Evolutionary conservation across 192 early-diverging fungal species (phyloP), one percentile per base, ranked within the genome.

Genomic region (Endogone sp.): DNA sequence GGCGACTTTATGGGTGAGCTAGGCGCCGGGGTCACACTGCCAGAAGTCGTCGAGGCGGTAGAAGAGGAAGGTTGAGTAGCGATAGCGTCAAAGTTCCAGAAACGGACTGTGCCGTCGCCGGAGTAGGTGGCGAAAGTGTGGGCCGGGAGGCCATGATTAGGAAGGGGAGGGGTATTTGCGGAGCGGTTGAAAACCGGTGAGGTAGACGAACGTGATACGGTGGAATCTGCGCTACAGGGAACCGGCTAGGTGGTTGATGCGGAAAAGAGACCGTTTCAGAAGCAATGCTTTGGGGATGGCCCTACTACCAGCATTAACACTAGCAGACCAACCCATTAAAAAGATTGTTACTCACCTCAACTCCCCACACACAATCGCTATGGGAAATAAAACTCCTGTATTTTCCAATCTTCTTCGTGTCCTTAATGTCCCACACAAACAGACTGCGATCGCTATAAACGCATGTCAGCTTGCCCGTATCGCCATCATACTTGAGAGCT

Each of bases 361-460:
- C 86, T 20, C 92, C 92, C 91, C 91, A 94, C 11, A 94, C 82
- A 72, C 89, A 90, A 68, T 92, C 92, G 59, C 82, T 85, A 55
- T 94, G 92, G 60, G 72, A 86, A 24, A 89, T 56, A 62, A 91
- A 89, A 66, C 84, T 91, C 37, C 84, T 69, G 57, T 80, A 85
- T 54, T 86, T 81, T 22, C 73, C 75, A 2, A 83, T 72, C 57
- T 88, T 84, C 23, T 83, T 84, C 11, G 66, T 26, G 44, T 92
- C 85, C 29, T 60, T 68, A 10, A 91, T 81, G 70, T 93, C 85
- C 91, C 90, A 93, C 8, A 94, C 74, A 67, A 85, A 82, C n/a
- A 94, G 60, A 63, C 88, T 90, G 23, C 81, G 82, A 68, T 94
- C 91, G 28, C 80, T 87, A 67, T 91, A 94, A 25, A 92, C 77